Base-by-base conservation (phyloP, 1,284 basidiomycete genomes). In the Cystobasidium slooffiae region DNA sequence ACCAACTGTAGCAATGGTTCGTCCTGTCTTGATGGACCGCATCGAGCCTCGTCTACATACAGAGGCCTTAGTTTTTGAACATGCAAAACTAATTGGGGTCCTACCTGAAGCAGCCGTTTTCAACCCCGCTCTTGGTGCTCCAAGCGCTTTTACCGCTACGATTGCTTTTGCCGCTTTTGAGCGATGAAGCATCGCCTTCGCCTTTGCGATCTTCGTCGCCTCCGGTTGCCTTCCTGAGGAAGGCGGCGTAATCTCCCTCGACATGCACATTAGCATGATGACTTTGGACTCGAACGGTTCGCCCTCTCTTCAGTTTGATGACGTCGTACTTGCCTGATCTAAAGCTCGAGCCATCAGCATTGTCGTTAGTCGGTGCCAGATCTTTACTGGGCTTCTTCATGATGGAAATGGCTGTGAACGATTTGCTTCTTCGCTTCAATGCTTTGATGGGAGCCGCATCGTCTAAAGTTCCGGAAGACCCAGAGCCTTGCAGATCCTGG, bases 1-100 rank as follows among this genome's bases (percentile, higher is more conserved):
- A 14, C 70, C 70, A 7, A 73, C 63, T 16, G 70, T 73, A 6
- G 70, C 70, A 39, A 73, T 73, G 12, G 70, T 73, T 22, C 49
- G 37, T 14, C 70, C 44, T 10, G 56, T 73, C 18, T 52, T 41
- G 10, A 73, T 73, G 6, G 62, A 65, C 20, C 70, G 37, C 70
- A 73, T 73, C 22, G 70, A 73, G 6, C 70, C 70, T 8, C 70
- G 70, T 20, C 69, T 59, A 39, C 43, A 22, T 1, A 16, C 7
- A 6, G 31, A 20, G 22, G 41, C 16, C 2, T 47, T 16, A 49
- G 24, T 9, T 24, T n/a, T 31, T 4, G 41, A 49, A 39, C 16
- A 8, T 41, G 39, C n/a, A 66, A 10, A 16, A 18, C 8, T 1
- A 41, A 47, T 4, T 10, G 6, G 18, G 43, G 44, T 22, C 64